Evolutionary conservation across 2,329 filamentous ascomycete genomes (phyloP), one percentile per base, ranked within the genome.

Genomic region (Zelopaecilomyces penicillatus): DNA sequence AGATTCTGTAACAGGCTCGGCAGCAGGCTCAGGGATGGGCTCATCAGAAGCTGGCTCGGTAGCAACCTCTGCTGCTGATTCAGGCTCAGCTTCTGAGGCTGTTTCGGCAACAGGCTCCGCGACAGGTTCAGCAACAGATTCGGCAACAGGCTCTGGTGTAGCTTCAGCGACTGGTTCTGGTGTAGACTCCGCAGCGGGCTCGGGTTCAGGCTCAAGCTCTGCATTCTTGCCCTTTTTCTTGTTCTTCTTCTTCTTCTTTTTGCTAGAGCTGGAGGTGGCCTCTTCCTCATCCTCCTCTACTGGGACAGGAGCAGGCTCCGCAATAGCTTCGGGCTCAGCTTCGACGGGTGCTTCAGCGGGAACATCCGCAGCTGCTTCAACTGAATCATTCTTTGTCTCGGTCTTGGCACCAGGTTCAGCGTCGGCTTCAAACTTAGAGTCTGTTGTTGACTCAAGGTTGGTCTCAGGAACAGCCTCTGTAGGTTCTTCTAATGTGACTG

Each of bases 111-210:
- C 43, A 28, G 44, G 30, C 33, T 46, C 44, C 36, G 45, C 34
- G 11, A 39, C 31, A 9, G 32, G 33, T 34, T 44, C 49, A 30
- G 30, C 41, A 46, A 19, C 37, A 47, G 36, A 32, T 51, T 39
- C 36, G 30, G 43, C 38, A 4, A 48, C 41, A 28, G 39, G n/a
- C 37, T 41, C 46, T 31, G 31, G 31, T 10, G 42, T 7, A 26
- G 33, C 39, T 4, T 41, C 43, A 6, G 42, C 9, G 9, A 35
- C 42, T 37, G 44, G 36, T 28, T 50, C 44, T 19, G 19, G 19
- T 19, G 19, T 19, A 19, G 19, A 3, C 19, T 19, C 19, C 19
- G 19, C 19, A 19, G 19, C 19, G 19, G 19, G 19, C 19, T 19
- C 19, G 19, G 19, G 19, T 19, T 19, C 19, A 19, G 19, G 19